These are phyloP conservation scores for Alloascoidea africana DNA, from an alignment of 805 yeast genomes.

Conservation along the genomic window DNA sequence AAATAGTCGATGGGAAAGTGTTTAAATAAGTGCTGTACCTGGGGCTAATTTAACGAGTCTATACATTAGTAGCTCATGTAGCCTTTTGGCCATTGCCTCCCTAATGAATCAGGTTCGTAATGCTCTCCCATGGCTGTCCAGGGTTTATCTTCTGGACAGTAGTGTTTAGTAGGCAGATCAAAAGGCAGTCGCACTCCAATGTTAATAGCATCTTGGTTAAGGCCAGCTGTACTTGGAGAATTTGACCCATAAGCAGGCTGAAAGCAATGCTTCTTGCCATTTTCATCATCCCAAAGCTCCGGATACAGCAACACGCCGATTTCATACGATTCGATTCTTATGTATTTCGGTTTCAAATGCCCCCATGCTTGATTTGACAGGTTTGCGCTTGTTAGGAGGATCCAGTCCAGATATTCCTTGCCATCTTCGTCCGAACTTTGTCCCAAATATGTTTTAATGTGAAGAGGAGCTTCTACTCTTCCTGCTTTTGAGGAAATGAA, in stretches of 20 bases:
- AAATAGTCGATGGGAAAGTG: constrained; percentile 95
- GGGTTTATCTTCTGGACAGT: neutral
- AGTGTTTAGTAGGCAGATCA: neutral
- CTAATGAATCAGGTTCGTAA: neutral
- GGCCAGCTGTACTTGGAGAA: neutral
- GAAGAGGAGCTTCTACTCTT: constrained; percentile 32
- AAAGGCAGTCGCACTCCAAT: neutral
- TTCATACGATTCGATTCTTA: constrained; percentile 30
- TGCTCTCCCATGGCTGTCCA: neutral
- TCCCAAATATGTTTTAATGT: constrained; percentile 52
- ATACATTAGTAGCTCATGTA: too few relatives aligned
- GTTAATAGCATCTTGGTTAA: too few relatives aligned
- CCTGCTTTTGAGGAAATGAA: constrained; percentile 24
- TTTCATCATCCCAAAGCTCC: constrained; percentile 9
- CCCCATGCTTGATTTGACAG: constrained; percentile 81
- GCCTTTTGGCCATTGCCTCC: neutral
- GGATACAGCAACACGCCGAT: constrained; percentile 34
- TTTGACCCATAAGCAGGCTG: neutral
- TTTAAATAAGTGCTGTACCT: constrained; percentile 59
- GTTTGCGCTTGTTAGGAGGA: constrained; percentile 60
- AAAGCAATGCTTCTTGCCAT: neutral
- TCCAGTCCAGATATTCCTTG: constrained; percentile 41
- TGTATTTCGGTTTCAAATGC: constrained; percentile 13
- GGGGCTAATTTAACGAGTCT: too few relatives aligned
- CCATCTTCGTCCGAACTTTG: constrained; percentile 25